These are phyloP conservation scores for Citrus glauca DNA, from an alignment of 345 rosid genomes.

Conservation along the genomic window DNA sequence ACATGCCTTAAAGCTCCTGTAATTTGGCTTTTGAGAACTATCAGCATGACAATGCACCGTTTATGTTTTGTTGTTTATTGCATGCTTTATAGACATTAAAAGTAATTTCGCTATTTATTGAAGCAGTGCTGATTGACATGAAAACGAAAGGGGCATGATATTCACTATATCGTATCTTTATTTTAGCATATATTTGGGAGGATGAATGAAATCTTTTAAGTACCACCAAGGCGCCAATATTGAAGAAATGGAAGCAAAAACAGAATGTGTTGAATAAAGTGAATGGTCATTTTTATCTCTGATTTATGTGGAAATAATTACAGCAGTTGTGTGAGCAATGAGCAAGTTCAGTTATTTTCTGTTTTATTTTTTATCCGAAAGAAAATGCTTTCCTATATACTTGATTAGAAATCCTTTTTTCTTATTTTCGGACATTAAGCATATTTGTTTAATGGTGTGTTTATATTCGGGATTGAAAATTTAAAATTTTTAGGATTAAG, in stretches of 20 bases:
- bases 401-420: not conserved
- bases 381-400: not conserved
- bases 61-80: conserved; percentile 10
- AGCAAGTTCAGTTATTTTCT: not conserved
- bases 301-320: not conserved
- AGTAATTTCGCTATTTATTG: conserved; percentile 4
- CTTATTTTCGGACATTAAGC: not conserved
- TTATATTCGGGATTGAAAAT: no score
- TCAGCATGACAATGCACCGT: not conserved
- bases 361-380: not conserved
- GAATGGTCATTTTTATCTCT: not conserved
- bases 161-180: not conserved
- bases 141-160: not conserved
- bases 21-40: conserved; percentile 1
- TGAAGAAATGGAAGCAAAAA: not conserved
- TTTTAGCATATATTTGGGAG: not conserved
- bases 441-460: not conserved
- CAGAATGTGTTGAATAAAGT: not conserved
- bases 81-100: conserved; percentile 12
- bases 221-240: not conserved
- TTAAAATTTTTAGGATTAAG: no score
- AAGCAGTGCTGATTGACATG: not conserved
- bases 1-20: not conserved
- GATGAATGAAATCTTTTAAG: not conserved
- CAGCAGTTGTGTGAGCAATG: not conserved